These are phyloP conservation scores for Ganoderma leucocontextum DNA, from an alignment of 1,284 basidiomycete genomes.

Conservation along the genomic window DNA sequence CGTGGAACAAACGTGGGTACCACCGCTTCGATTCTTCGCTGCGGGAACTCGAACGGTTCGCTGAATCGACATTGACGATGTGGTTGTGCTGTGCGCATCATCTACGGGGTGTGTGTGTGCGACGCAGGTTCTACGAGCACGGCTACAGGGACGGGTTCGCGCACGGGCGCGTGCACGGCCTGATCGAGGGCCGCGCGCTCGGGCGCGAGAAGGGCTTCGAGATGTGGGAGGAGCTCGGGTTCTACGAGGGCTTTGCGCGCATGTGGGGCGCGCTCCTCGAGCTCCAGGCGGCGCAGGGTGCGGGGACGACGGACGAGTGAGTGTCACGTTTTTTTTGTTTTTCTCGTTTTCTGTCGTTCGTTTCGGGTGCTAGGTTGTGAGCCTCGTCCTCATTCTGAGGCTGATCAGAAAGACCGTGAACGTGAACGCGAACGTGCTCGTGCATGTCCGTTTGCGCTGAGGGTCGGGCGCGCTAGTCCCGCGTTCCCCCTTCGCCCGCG, in stretches of 20 bases:
- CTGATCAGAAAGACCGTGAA: too few species aligned
- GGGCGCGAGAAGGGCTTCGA: slow-evolving; percentile 94
- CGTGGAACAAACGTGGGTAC: slow-evolving; percentile 71
- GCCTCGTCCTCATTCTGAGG: too few species aligned
- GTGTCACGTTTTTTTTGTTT: slow-evolving; percentile 4
- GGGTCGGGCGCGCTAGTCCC: neutral
- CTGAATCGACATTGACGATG: neutral
- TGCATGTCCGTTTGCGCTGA: neutral
- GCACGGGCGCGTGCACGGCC: slow-evolving; percentile 90
- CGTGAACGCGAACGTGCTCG: too few species aligned
- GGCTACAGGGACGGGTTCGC: slow-evolving; percentile 83
- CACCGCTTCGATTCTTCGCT: neutral
- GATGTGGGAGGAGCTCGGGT: slow-evolving; percentile 97
- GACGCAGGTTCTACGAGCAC: slow-evolving; percentile 76
- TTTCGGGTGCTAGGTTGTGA: neutral
- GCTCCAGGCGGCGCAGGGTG: slow-evolving; percentile 50
- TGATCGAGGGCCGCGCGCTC: slow-evolving; percentile 91
- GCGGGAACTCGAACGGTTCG: too few species aligned
- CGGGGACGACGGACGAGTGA: slow-evolving; percentile 54
- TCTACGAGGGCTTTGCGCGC: slow-evolving; percentile 85
- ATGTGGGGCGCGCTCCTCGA: slow-evolving; percentile 70
- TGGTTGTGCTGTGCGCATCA: neutral
- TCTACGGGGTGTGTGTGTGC: neutral
- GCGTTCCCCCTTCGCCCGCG: neutral
- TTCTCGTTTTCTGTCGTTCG: neutral